Evolutionary conservation across 1,284 basidiomycete species (phyloP).

Genomic region (Apiotrichum akiyoshidainum): DNA sequence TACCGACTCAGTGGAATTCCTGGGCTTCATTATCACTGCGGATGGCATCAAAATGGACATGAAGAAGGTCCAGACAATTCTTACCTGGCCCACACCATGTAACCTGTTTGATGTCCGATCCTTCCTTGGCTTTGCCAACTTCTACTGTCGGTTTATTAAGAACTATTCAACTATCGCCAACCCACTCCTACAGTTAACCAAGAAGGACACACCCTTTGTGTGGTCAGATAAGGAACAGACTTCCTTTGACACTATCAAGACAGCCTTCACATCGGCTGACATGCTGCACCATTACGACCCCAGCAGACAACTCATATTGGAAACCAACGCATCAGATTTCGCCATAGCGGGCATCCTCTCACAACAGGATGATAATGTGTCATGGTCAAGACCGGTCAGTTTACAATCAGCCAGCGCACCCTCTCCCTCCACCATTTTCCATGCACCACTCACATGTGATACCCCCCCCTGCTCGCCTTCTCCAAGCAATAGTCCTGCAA

Average conservation of each 20-base stretch:
- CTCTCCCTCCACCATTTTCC: too few relatives aligned
- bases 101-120: slow-evolving; percentile 52
- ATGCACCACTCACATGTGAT: too few relatives aligned
- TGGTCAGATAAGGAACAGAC: too few relatives aligned
- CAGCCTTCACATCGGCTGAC: slow-evolving; percentile 31
- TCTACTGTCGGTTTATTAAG: slow-evolving; percentile 50
- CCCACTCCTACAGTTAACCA: slow-evolving; percentile 51
- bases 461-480: too few relatives aligned
- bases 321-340: slow-evolving; percentile 41
- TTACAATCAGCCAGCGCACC: too few relatives aligned
- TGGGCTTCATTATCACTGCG: slow-evolving; percentile 35
- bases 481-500: too few relatives aligned
- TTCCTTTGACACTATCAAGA: slow-evolving; percentile 42
- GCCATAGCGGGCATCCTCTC: slow-evolving; percentile 36
- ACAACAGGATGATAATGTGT: too few relatives aligned
- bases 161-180: slow-evolving; percentile 47
- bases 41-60: slow-evolving; percentile 34
- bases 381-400: too few relatives aligned
- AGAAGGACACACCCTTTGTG: slow-evolving; percentile 43
- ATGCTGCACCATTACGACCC: slow-evolving; percentile 50
- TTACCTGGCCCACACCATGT: slow-evolving; percentile 24
- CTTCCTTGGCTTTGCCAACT: slow-evolving; percentile 52
- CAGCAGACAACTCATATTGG: slow-evolving; percentile 33
- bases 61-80: slow-evolving; percentile 39
- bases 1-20: slow-evolving; percentile 3